phyloP scores from a whole-genome alignment of 2,329 filamentous ascomycete species.

The Fusarium zealandicum region DNA sequence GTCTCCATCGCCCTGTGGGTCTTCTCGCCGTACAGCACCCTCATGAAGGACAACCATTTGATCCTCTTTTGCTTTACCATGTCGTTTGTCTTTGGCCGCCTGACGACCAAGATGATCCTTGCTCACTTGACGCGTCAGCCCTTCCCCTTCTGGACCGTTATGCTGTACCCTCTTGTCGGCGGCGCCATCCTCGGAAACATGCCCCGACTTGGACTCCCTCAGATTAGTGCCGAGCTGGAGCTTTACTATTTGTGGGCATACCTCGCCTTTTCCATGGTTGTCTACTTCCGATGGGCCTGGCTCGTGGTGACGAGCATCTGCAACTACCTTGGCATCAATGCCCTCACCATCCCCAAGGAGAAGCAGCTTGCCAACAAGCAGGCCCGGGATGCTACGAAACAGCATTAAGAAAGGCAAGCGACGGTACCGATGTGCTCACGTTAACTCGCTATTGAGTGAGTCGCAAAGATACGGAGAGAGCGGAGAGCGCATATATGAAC shows the following conservation, averaged over 20 bases:
- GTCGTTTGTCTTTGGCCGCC: slow-evolving; percentile 95
- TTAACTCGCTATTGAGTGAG: not conserved
- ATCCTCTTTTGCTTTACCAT: slow-evolving; percentile 92
- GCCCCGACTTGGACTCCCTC: slow-evolving; percentile 74
- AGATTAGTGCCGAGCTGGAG: slow-evolving; percentile 72
- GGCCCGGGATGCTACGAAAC: slow-evolving; percentile 50
- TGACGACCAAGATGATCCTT: slow-evolving; percentile 99
- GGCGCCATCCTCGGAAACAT: slow-evolving; percentile 86
- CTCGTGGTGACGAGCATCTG: slow-evolving; percentile 92
- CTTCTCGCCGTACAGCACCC: slow-evolving; percentile 83
- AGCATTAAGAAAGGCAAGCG: slow-evolving; percentile 36
- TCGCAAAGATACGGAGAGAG: not conserved
- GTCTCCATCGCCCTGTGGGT: slow-evolving; percentile 81
- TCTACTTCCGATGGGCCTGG: slow-evolving; percentile 92
- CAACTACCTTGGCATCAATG: slow-evolving; percentile 90
- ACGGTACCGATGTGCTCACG: not conserved
- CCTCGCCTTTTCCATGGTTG: slow-evolving; percentile 81
- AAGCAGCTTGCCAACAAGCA: slow-evolving; percentile 64
- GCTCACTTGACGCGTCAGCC: slow-evolving; percentile 92
- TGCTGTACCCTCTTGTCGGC: slow-evolving; percentile 85
- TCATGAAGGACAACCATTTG: slow-evolving; percentile 85
- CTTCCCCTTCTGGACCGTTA: slow-evolving; percentile 95
- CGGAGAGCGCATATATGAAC: slow-evolving; percentile 16
- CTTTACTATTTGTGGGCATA: slow-evolving; percentile 84
- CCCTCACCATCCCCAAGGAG: slow-evolving; percentile 79